Evolutionary conservation across 768 basidiomycete genomes (phyloP).

Genomic region (Lentinus brumalis): DNA sequence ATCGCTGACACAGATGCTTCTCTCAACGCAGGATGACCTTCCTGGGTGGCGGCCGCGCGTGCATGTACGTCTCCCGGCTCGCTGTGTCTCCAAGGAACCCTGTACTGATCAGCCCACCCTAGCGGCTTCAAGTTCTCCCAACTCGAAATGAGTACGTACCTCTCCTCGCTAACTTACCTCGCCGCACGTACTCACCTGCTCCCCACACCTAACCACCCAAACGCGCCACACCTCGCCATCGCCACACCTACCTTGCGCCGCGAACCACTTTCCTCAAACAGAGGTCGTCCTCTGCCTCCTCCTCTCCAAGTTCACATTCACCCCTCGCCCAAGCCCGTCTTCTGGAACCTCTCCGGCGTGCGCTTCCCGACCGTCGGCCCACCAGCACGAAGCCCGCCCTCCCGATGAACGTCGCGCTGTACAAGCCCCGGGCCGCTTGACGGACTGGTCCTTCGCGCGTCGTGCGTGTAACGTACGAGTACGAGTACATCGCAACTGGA

Average conservation of each 20-base stretch:
- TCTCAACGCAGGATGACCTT: constrained; percentile 28
- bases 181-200: background rate
- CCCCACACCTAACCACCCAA: background rate
- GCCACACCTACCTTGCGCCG: too few relatives aligned
- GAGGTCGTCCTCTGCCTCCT: constrained; percentile 12
- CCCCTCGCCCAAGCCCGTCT: background rate
- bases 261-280: background rate
- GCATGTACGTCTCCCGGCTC: constrained; percentile 25
- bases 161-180: background rate
- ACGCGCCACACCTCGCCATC: constrained; percentile 5
- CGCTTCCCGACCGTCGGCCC: constrained; percentile 1
- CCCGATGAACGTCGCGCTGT: constrained; percentile 6
- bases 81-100: background rate
- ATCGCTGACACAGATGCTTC: background rate
- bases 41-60: constrained; percentile 28
- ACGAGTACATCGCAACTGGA: too few relatives aligned
- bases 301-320: constrained; percentile 10
- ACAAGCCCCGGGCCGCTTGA: background rate
- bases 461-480: background rate
- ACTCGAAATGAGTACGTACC: constrained; percentile 23
- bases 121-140: constrained; percentile 26
- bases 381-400: background rate
- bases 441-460: background rate
- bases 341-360: background rate
- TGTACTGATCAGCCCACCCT: background rate